Evolutionary conservation across 2,329 filamentous ascomycete species (phyloP).

Genomic region (Alternaria incomplexa): DNA sequence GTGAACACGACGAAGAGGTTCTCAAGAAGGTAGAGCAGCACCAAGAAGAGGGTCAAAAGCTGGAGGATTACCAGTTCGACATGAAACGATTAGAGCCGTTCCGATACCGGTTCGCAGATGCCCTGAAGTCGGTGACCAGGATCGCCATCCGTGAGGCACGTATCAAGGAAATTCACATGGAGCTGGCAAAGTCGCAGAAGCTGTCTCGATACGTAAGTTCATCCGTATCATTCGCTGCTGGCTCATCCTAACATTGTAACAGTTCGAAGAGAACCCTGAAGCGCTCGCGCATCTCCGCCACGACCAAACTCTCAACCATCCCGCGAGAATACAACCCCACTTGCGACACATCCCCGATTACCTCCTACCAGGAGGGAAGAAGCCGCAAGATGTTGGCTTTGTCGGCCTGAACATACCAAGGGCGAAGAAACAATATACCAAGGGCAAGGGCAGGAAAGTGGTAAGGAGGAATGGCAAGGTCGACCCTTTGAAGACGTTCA

Average conservation of each 20-base stretch:
- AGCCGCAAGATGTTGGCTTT: conserved; percentile 73
- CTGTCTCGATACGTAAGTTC: conserved; percentile 53
- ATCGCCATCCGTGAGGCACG: conserved; percentile 90
- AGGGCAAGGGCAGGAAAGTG: conserved; percentile 58
- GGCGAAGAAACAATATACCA: conserved; percentile 51
- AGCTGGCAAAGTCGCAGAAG: conserved; percentile 92
- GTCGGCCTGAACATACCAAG: conserved; percentile 65
- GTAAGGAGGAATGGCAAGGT: conserved; percentile 67
- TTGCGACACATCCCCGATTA: conserved; percentile 89
- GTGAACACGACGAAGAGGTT: conserved; percentile 84
- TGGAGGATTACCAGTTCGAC: conserved; percentile 93
- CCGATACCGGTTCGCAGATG: conserved; percentile 86
- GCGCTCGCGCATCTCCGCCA: conserved; percentile 88
- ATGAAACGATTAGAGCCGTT: conserved; percentile 94
- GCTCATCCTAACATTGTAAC: conserved; percentile 43
- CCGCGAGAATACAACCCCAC: conserved; percentile 84
- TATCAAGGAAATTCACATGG: conserved; percentile 83
- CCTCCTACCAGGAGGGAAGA: conserved; percentile 78
- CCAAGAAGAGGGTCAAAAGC: conserved; percentile 80
- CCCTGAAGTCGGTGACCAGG: conserved; percentile 85
- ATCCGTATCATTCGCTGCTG: neutral
- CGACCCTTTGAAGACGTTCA: conserved; percentile 91
- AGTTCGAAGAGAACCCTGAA: conserved; percentile 96
- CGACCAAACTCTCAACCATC: conserved; percentile 79
- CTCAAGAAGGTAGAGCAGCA: conserved; percentile 79